phyloP scores from a whole-genome alignment of 768 basidiomycete genomes.

The Lepiota brunneoincarnata region DNA sequence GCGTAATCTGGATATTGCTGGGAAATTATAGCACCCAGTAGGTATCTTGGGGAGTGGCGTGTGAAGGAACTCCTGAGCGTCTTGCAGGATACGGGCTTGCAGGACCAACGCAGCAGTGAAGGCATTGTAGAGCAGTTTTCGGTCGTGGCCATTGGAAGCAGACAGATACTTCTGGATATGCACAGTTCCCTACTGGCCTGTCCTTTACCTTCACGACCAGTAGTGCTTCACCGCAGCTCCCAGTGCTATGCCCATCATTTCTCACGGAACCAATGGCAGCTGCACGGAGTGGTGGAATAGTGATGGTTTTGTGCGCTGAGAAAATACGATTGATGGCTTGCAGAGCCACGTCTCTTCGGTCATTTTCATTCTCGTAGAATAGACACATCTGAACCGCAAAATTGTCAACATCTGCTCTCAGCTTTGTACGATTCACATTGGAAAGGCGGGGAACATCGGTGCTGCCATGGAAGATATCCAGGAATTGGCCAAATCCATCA shows the following conservation, averaged over 20 bases:
- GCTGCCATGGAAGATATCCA: constrained; percentile 16
- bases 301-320: no score
- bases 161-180: constrained; percentile 10
- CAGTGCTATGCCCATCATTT: no score
- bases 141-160: constrained; percentile 16
- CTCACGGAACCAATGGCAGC: no score
- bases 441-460: constrained; percentile 11
- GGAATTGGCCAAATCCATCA: constrained; percentile 20
- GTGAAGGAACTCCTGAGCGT: not conserved
- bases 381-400: constrained; percentile 12
- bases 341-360: not conserved
- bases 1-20: no score
- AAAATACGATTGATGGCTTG: not conserved
- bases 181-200: not conserved
- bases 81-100: constrained; percentile 13
- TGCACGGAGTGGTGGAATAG: no score
- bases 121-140: constrained; percentile 14
- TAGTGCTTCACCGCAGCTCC: not conserved
- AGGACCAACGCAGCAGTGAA: constrained; percentile 20
- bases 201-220: not conserved
- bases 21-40: no score
- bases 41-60: constrained; percentile 13
- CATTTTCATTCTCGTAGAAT: not conserved
- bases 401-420: constrained; percentile 10
- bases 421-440: constrained; percentile 4